Percentiles rank a stretch among this genome's conserved stretches.
These are phyloP conservation scores for Candida sanyaensis DNA, from an alignment of 1,139 yeast species.

Conservation along the genomic window DNA sequence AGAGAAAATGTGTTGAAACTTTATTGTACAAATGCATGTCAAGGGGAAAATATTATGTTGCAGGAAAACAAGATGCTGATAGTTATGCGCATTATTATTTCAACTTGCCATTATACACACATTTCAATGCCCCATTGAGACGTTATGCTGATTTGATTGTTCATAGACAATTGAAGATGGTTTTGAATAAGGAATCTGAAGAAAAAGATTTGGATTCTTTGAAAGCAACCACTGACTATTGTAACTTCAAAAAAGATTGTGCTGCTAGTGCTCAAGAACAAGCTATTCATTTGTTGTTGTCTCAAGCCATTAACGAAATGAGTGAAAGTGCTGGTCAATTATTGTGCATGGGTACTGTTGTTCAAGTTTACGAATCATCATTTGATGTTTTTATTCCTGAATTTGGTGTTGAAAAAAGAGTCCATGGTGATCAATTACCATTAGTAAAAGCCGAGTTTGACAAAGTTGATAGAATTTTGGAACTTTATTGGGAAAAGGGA, in stretches of 20 bases:
- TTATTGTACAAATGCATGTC: slow-evolving; percentile 79
- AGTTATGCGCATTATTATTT: slow-evolving; percentile 76
- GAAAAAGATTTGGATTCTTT: slow-evolving; percentile 63
- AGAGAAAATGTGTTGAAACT: slow-evolving; percentile 78
- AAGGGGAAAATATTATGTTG: slow-evolving; percentile 83
- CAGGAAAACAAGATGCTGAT: slow-evolving; percentile 85
- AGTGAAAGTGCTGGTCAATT: slow-evolving; percentile 78
- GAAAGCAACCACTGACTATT: slow-evolving; percentile 84
- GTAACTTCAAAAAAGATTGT: slow-evolving; percentile 94
- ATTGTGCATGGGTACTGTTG: slow-evolving; percentile 80
- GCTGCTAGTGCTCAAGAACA: slow-evolving; percentile 94
- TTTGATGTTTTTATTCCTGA: slow-evolving; percentile 94
- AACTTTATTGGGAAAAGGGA: slow-evolving; percentile 89
- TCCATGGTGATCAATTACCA: slow-evolving; percentile 96
- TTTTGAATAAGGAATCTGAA: slow-evolving; percentile 39
- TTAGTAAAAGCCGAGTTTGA: slow-evolving; percentile 91
- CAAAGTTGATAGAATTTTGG: slow-evolving; percentile 64
- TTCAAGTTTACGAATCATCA: slow-evolving; percentile 94
- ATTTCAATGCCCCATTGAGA: slow-evolving; percentile 89
- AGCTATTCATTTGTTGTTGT: slow-evolving; percentile 81
- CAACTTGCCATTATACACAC: slow-evolving; percentile 85
- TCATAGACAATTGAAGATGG: slow-evolving; percentile 83
- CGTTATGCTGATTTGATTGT: slow-evolving; percentile 92
- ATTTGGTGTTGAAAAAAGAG: slow-evolving; percentile 95
- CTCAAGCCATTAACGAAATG: slow-evolving; percentile 82